phyloP scores from a whole-genome alignment of 2,329 filamentous ascomycete genomes.

The Aphanocladium album region DNA sequence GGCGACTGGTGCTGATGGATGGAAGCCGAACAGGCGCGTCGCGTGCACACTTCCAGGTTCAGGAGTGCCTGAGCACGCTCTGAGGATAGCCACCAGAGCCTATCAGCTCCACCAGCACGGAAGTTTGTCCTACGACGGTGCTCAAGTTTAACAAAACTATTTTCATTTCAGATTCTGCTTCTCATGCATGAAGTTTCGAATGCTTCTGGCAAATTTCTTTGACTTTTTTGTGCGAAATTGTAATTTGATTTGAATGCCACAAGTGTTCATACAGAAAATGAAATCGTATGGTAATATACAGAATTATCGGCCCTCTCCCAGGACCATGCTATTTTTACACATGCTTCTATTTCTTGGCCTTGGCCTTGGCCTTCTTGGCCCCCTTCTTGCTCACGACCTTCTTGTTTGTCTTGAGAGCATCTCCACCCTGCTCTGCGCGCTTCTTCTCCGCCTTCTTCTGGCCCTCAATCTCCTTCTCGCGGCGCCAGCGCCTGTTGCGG shows the following conservation, averaged over 20 bases:
- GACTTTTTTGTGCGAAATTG: not conserved
- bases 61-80: not conserved
- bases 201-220: no score
- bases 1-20: not conserved
- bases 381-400: conserved; percentile 31
- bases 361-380: conserved; percentile 28
- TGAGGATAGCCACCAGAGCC: not conserved
- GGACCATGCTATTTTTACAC: not conserved
- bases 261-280: not conserved
- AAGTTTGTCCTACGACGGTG: no score
- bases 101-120: not conserved
- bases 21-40: not conserved
- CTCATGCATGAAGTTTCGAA: no score
- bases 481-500: conserved; percentile 38
- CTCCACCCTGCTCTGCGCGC: conserved; percentile 28
- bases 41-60: not conserved
- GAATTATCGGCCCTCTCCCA: not conserved
- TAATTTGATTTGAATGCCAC: not conserved
- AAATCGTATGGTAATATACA: conserved; percentile 6
- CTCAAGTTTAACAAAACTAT: no score
- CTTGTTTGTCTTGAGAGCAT: conserved; percentile 21
- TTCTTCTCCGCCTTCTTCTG: conserved; percentile 34
- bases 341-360: conserved; percentile 24
- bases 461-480: conserved; percentile 37
- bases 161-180: no score